phyloP scores from a whole-genome alignment of 2,329 filamentous ascomycete species.

The Sclerotinia minor region DNA sequence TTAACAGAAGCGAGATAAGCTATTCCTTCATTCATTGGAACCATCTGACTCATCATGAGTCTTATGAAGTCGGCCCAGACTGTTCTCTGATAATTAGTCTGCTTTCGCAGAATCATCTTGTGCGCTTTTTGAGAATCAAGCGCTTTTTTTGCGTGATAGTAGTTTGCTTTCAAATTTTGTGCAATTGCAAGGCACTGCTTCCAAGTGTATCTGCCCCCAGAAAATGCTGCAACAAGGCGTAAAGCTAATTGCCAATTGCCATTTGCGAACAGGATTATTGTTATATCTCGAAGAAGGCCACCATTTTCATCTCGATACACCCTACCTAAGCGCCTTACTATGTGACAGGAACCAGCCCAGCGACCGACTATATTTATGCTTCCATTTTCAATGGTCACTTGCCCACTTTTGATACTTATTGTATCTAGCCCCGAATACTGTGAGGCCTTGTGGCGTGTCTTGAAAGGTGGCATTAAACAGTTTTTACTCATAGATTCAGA shows the following conservation, averaged over 20 bases:
- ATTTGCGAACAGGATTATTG: slow-evolving; percentile 1
- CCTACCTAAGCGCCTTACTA: background rate
- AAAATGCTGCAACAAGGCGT: slow-evolving; percentile 2
- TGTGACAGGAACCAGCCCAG: slow-evolving; percentile 16
- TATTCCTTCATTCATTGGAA: slow-evolving; percentile 15
- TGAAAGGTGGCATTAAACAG: slow-evolving; percentile 15
- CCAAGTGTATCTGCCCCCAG: slow-evolving; percentile 11
- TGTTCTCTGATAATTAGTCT: background rate
- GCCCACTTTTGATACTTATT: background rate
- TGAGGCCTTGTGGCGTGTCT: slow-evolving; percentile 10
- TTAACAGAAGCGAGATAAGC: slow-evolving; percentile 7
- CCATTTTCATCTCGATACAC: background rate
- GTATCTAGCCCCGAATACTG: slow-evolving; percentile 13
- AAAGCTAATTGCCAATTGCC: slow-evolving; percentile 11
- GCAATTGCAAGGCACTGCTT: slow-evolving; percentile 8
- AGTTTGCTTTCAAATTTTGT: background rate
- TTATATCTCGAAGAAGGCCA: slow-evolving; percentile 5
- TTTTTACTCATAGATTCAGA: background rate
- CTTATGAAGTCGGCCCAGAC: slow-evolving; percentile 23
- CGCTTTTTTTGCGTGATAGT: background rate
- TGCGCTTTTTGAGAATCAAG: background rate
- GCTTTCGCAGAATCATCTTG: background rate
- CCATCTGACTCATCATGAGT: slow-evolving; percentile 18
- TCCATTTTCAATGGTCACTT: background rate
- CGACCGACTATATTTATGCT: background rate